Evolutionary conservation across 805 yeast genomes (phyloP).

Genomic region (Lipomyces yamanashiensis): DNA sequence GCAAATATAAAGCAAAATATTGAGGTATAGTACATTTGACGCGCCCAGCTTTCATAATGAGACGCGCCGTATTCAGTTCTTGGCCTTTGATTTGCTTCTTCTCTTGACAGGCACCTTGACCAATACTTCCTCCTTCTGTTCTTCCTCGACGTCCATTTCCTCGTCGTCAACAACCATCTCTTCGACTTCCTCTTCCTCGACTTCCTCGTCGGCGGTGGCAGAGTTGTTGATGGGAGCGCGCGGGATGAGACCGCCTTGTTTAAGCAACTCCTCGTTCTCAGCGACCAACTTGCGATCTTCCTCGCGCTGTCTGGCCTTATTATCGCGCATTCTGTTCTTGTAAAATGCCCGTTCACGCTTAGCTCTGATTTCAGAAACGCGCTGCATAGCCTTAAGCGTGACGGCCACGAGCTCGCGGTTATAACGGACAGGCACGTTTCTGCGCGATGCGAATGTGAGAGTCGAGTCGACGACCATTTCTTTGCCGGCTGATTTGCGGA

Average conservation of each 20-base stretch:
- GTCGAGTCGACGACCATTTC: constrained; percentile 98
- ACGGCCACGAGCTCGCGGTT: constrained; percentile 95
- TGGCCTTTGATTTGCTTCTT: constrained; percentile 16
- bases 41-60: background rate
- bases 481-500: constrained; percentile 98
- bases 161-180: constrained; percentile 46
- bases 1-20: background rate
- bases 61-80: background rate
- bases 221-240: constrained; percentile 60
- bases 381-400: constrained; percentile 91
- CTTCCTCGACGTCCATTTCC: constrained; percentile 54
- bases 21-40: background rate
- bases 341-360: constrained; percentile 98
- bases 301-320: constrained; percentile 82
- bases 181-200: constrained; percentile 53
- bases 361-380: constrained; percentile 94
- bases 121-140: constrained; percentile 29
- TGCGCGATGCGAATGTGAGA: constrained; percentile 92
- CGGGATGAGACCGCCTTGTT: constrained; percentile 75
- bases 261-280: constrained; percentile 83
- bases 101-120: constrained; percentile 30
- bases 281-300: constrained; percentile 88
- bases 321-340: constrained; percentile 99
- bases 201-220: constrained; percentile 53
- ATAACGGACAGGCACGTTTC: constrained; percentile 97